Evolutionary conservation across 179 eudicot genomes (phyloP), one percentile per base, ranked within the genome.

Genomic region (Beta corolliflora): DNA sequence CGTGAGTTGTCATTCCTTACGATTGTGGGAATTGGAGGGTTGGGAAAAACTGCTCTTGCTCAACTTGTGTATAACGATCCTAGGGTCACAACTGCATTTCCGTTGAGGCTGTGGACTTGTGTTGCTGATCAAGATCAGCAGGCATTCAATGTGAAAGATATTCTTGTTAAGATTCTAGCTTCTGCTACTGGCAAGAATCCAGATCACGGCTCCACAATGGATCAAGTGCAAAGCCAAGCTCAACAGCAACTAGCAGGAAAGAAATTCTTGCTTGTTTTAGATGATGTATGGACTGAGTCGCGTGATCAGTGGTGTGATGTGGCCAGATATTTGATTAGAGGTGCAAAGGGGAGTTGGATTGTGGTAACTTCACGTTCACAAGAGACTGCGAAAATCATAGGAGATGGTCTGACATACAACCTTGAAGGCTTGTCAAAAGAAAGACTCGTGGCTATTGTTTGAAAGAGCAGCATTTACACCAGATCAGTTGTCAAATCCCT

Each of bases 211-310:
- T 6, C 19, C 21, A 12, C 72, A 5, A 36, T 14, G 50, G 50
- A 68, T 1, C 13, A 19, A 45, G 29, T 25, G 72, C 31, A 25
- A 4, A 65, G 16, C 18, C 65, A 55, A 48, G 8, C 63, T 31
- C 9, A 44, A 8, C 41, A 64, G 25, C 8, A 4, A 25, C 44
- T 77, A 64, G n/a, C 44, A 25, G 58, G 69, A 3, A 48, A 48
- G 5, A 53, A 54, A 7, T 77, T n/a, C 18, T 77, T 77, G 71
- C 67, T 77, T 50, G 71, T 77, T 63, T 77, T 77, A 23, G 79
- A 77, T 15, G 79, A 77, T 25, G 53, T 77, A 7, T 77, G 79
- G 79, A 46, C 71, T 0, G 79, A 77, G 16, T 3, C 5, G 60
- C 10, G 70, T 63, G 71, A 77, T 46, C 46, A 63, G 3, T 48